phyloP scores from a whole-genome alignment of 2,329 filamentous ascomycete genomes.

The Penicillium sp. region DNA sequence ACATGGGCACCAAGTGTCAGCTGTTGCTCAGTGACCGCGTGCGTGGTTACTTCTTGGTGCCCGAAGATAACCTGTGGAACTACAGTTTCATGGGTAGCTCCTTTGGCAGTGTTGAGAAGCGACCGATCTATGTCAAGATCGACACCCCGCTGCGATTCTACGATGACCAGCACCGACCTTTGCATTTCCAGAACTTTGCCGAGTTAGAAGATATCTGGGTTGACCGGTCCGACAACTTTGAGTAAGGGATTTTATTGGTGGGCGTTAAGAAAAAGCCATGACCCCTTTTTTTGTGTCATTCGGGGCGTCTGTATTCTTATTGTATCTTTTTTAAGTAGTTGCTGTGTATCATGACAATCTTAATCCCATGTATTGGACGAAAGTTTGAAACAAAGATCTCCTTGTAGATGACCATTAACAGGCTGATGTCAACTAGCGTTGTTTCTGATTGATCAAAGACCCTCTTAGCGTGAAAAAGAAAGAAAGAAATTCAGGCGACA shows the following conservation, averaged over 20 bases:
- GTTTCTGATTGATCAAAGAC: not conserved
- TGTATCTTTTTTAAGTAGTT: constrained; percentile 3
- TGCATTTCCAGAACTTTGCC: constrained; percentile 97
- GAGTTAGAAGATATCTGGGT: constrained; percentile 97
- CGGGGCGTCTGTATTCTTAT: constrained; percentile 18
- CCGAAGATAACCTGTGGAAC: constrained; percentile 89
- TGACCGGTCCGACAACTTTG: constrained; percentile 89
- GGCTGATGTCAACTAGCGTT: not conserved
- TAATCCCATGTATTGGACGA: not conserved
- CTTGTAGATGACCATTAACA: not conserved
- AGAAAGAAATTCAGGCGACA: not conserved
- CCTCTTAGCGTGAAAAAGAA: not conserved
- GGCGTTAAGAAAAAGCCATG: constrained; percentile 22
- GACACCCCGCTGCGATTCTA: constrained; percentile 91
- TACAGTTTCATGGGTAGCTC: constrained; percentile 96
- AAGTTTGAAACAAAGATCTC: not conserved
- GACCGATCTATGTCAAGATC: constrained; percentile 84
- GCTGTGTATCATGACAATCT: not conserved
- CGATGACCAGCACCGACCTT: constrained; percentile 82
- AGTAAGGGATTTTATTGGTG: constrained; percentile 50
- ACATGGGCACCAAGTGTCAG: constrained; percentile 94
- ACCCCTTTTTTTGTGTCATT: constrained; percentile 7
- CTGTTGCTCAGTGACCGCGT: constrained; percentile 90
- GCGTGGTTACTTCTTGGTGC: constrained; percentile 92
- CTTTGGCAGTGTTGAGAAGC: constrained; percentile 87